A percentile compares a stretch with the other conserved stretches of the same genome.
Evolutionary conservation across 805 yeast genomes (phyloP).

Genomic region (Candida koratica): DNA sequence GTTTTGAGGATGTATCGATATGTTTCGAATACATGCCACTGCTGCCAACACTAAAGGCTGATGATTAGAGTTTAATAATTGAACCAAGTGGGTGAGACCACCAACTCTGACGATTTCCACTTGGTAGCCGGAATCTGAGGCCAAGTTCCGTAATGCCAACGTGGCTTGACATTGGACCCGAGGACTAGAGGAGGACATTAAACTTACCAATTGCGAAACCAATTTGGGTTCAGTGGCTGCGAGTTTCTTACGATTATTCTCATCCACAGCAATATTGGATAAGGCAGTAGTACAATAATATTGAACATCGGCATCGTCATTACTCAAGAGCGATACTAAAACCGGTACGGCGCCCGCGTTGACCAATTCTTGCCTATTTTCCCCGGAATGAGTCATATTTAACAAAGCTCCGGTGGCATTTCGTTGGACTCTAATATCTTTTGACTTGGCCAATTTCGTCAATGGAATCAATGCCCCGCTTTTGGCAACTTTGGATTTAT

Average conservation of each 20-base stretch:
- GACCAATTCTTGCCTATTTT: slow-evolving; percentile 92
- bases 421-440: slow-evolving; percentile 93
- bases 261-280: slow-evolving; percentile 96
- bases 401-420: slow-evolving; percentile 97
- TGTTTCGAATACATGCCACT: slow-evolving; percentile 96
- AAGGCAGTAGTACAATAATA: slow-evolving; percentile 97
- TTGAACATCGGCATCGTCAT: slow-evolving; percentile 93
- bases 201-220: slow-evolving; percentile 77
- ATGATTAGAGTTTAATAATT: slow-evolving; percentile 80
- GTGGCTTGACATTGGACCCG: slow-evolving; percentile 99
- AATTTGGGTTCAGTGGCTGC: slow-evolving; percentile 90
- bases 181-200: slow-evolving; percentile 91
- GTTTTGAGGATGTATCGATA: slow-evolving; percentile 93
- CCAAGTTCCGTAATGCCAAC: slow-evolving; percentile 89
- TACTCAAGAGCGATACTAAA: slow-evolving; percentile 76
- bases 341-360: slow-evolving; percentile 99
- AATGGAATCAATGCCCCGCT: slow-evolving; percentile 94
- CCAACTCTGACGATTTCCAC: slow-evolving; percentile 93
- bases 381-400: slow-evolving; percentile 97
- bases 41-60: slow-evolving; percentile 93
- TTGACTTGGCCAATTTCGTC: slow-evolving; percentile 89
- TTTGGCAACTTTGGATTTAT: slow-evolving; percentile 91
- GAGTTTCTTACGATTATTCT: slow-evolving; percentile 78
- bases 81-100: slow-evolving; percentile 91
- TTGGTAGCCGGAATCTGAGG: slow-evolving; percentile 94